phyloP scores from a whole-genome alignment of 2,329 filamentous ascomycete genomes.

The Aspergillus bombycis region DNA sequence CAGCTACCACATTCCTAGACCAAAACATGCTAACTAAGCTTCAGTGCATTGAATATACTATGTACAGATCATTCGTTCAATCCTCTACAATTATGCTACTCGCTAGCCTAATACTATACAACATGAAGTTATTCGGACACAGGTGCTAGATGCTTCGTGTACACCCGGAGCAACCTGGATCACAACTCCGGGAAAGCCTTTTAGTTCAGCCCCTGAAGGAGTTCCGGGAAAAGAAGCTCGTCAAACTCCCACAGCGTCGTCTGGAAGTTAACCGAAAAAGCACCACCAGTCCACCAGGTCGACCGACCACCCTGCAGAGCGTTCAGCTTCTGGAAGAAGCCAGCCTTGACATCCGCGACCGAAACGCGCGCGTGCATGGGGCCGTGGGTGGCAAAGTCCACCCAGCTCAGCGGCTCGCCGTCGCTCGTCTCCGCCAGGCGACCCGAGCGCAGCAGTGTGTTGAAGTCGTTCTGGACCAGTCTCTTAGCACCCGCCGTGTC shows the following conservation, averaged over 20 bases:
- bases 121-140: not conserved
- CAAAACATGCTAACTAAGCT: too few species aligned
- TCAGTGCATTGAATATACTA: too few species aligned
- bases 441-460: constrained; percentile 18
- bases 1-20: too few species aligned
- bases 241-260: constrained; percentile 28
- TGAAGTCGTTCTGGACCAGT: constrained; percentile 21
- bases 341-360: constrained; percentile 33
- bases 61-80: too few species aligned
- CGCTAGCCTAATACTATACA: not conserved
- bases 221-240: constrained; percentile 25
- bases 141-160: not conserved
- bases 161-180: not conserved
- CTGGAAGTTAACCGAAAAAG: constrained; percentile 38
- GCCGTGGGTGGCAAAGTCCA: constrained; percentile 29
- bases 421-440: constrained; percentile 9
- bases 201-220: constrained; percentile 18
- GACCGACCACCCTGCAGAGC: constrained; percentile 42
- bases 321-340: constrained; percentile 43
- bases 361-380: constrained; percentile 38
- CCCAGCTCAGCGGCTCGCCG: constrained; percentile 22
- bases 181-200: not conserved
- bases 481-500: constrained; percentile 18
- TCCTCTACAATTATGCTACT: not conserved
- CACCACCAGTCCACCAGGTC: constrained; percentile 41